Evolutionary conservation across 768 basidiomycete genomes (phyloP).

Genomic region (Dacryopinax spathularia): DNA sequence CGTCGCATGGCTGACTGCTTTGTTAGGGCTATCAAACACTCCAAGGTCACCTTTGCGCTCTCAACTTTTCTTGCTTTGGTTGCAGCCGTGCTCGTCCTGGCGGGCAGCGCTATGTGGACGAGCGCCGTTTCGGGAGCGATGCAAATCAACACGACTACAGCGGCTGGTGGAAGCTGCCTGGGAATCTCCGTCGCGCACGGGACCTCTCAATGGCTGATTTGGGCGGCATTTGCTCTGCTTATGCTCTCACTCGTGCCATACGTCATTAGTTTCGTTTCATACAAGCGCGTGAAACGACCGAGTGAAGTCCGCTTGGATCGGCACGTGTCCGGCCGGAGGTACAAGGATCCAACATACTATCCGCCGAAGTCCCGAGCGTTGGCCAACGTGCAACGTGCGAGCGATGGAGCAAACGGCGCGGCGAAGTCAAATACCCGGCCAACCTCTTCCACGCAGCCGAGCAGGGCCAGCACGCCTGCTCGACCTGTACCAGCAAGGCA

Average conservation of each 20-base stretch:
- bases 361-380: background rate
- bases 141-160: slow-evolving; percentile 39
- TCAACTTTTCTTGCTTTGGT: slow-evolving; percentile 50
- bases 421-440: slow-evolving; percentile 39
- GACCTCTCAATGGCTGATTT: slow-evolving; percentile 47
- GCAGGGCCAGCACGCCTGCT: slow-evolving; percentile 30
- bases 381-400: background rate
- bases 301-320: background rate
- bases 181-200: slow-evolving; percentile 54
- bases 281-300: background rate
- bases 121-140: slow-evolving; percentile 51
- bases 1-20: slow-evolving; percentile 10
- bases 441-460: slow-evolving; percentile 90
- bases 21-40: slow-evolving; percentile 50
- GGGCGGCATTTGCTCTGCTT: slow-evolving; percentile 61
- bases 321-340: background rate
- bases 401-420: background rate
- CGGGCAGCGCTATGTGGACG: slow-evolving; percentile 66
- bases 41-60: slow-evolving; percentile 48
- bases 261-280: slow-evolving; percentile 48
- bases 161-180: slow-evolving; percentile 32
- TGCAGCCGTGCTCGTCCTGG: slow-evolving; percentile 48
- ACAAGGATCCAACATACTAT: slow-evolving; percentile 2
- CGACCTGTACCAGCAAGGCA: background rate
- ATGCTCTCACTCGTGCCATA: slow-evolving; percentile 56